A percentile compares a stretch with the other conserved stretches of the same genome.
Evolutionary conservation across 495 filamentous ascomycete species (phyloP).

Genomic region (Penicillium psychrofluorescens): DNA sequence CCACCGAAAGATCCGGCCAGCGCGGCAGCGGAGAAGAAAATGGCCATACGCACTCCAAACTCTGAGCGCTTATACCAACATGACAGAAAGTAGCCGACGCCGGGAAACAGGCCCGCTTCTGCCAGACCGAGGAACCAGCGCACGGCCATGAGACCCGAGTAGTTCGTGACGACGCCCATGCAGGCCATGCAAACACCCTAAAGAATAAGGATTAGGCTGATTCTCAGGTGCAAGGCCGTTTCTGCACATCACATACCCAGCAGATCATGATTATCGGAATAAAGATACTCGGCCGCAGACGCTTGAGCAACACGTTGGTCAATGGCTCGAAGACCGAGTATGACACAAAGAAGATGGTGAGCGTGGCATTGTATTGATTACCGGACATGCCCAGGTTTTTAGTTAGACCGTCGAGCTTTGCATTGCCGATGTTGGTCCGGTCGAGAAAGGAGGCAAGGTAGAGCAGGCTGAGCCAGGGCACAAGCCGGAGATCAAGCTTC

Average conservation of each 20-base stretch:
- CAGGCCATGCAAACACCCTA: constrained; percentile 74
- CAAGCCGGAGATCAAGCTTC: constrained; percentile 62
- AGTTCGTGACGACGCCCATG: constrained; percentile 80
- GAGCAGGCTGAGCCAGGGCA: constrained; percentile 79
- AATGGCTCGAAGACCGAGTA: constrained; percentile 82
- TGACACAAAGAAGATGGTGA: constrained; percentile 88
- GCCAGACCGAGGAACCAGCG: constrained; percentile 79
- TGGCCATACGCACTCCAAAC: constrained; percentile 69
- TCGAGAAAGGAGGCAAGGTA: constrained; percentile 85
- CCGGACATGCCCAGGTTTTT: constrained; percentile 55
- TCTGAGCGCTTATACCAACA: constrained; percentile 84
- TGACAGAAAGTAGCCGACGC: constrained; percentile 80
- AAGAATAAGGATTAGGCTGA: neutral
- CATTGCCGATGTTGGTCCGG: constrained; percentile 82
- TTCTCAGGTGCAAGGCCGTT: too few relatives aligned
- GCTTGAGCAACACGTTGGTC: constrained; percentile 84
- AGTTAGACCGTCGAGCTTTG: constrained; percentile 70
- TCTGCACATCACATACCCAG: constrained; percentile 31
- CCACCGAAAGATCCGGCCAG: constrained; percentile 75
- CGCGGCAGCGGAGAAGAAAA: constrained; percentile 88
- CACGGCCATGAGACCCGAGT: constrained; percentile 69
- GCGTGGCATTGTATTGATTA: constrained; percentile 66
- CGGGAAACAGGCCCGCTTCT: constrained; percentile 82
- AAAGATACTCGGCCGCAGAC: constrained; percentile 62
- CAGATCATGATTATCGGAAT: constrained; percentile 52